A percentile compares a stretch with the other conserved stretches of the same genome.
These are phyloP conservation scores for Conoideocrella luteorostrata DNA, from an alignment of 2,329 filamentous ascomycete species.

Conservation along the genomic window DNA sequence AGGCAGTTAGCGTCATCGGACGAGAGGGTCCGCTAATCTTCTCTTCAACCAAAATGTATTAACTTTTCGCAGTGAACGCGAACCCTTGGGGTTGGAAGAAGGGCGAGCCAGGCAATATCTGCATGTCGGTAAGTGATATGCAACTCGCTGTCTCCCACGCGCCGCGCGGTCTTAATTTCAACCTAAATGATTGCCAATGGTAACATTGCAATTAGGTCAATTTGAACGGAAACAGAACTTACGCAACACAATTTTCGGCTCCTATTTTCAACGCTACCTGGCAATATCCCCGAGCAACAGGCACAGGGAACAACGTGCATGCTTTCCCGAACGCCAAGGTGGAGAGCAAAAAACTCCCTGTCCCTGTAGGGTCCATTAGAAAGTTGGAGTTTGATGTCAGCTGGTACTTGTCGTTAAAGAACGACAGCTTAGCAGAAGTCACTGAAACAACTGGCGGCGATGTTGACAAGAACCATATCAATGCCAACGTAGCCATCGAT, in stretches of 20 bases:
- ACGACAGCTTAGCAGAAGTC: slow-evolving; percentile 29
- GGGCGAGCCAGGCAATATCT: slow-evolving; percentile 34
- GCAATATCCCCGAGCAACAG: slow-evolving; percentile 36
- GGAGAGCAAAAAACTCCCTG: slow-evolving; percentile 36
- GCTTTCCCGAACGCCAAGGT: slow-evolving; percentile 49
- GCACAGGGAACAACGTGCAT: slow-evolving; percentile 36
- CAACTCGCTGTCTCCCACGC: background rate
- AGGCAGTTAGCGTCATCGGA: too few species aligned
- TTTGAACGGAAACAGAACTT: slow-evolving; percentile 35
- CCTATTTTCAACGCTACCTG: slow-evolving; percentile 48
- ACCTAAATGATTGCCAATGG: background rate
- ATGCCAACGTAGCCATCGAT: slow-evolving; percentile 52
- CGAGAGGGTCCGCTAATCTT: slow-evolving; percentile 10
- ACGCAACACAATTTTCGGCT: slow-evolving; percentile 37
- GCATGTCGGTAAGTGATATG: slow-evolving; percentile 43
- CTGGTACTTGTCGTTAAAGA: slow-evolving; percentile 43
- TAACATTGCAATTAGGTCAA: slow-evolving; percentile 4
- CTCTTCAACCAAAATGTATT: too few species aligned
- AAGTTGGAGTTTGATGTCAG: slow-evolving; percentile 37
- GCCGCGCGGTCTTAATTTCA: background rate
- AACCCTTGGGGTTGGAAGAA: slow-evolving; percentile 46
- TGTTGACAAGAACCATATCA: slow-evolving; percentile 31
- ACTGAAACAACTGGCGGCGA: slow-evolving; percentile 27
- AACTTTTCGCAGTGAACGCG: slow-evolving; percentile 44
- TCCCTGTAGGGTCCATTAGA: slow-evolving; percentile 30